phyloP scores from a whole-genome alignment of 176 grass and related monocot genomes.

The Bromus sterilis region DNA sequence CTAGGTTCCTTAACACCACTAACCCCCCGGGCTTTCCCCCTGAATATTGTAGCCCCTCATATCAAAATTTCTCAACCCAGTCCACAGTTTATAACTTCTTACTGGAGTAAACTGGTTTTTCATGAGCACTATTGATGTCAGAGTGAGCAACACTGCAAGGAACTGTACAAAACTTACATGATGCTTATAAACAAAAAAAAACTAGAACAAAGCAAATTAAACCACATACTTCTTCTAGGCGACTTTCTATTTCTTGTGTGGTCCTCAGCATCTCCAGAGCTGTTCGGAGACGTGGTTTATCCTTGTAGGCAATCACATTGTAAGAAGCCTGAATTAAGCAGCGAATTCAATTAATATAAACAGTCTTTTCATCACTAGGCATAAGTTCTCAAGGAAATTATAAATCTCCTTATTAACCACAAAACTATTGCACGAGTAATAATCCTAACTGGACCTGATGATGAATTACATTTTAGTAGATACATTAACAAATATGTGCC shows the following conservation, averaged over 20 bases:
- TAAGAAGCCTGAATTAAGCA: constrained; percentile 55
- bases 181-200: background rate
- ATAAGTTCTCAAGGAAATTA: background rate
- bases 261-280: constrained; percentile 66
- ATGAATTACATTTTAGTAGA: background rate
- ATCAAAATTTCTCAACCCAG: background rate
- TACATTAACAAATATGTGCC: background rate
- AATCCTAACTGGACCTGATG: background rate
- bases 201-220: background rate
- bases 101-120: background rate
- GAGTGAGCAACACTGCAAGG: background rate
- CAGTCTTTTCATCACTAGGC: background rate
- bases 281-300: constrained; percentile 77
- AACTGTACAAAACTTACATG: background rate
- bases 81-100: background rate
- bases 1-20: background rate
- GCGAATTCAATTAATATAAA: constrained; percentile 18
- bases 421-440: background rate
- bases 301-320: constrained; percentile 81
- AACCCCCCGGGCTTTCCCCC: no score
- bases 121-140: background rate
- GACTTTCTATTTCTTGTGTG: constrained; percentile 70
- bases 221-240: constrained; percentile 57
- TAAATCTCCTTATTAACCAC: background rate
- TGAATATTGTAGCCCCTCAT: background rate